A percentile compares a stretch with the other conserved stretches of the same genome.
Conservation (phyloP, 345 rosid genomes). For the Sisymbrium irio region DNA sequence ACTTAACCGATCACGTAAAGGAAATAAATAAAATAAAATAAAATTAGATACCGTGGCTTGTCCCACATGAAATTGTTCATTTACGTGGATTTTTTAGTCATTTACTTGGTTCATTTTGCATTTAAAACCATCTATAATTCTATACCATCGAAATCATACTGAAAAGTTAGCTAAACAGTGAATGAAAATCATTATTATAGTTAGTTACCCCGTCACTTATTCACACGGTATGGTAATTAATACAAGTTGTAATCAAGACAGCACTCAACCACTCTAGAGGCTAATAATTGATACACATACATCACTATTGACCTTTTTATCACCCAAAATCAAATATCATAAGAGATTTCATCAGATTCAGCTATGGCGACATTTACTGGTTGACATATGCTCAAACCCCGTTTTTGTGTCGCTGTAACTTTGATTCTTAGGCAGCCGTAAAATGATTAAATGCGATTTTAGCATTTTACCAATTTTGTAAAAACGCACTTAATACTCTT, state of each 20-base stretch:
- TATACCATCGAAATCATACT: too few relatives aligned
- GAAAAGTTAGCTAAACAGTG: not conserved
- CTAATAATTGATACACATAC: not conserved
- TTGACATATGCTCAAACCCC: not conserved
- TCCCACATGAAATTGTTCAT: conserved; percentile 17
- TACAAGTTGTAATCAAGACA: conserved; percentile 8
- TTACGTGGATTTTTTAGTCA: not conserved
- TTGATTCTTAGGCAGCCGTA: not conserved
- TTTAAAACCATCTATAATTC: conserved; percentile 15
- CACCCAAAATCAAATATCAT: not conserved
- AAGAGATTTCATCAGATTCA: not conserved
- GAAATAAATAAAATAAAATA: not conserved
- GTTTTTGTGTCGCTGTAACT: not conserved
- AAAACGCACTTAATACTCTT: not conserved
- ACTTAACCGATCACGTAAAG: not conserved
- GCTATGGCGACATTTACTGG: not conserved
- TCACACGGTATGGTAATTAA: conserved; percentile 14
- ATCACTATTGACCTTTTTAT: too few relatives aligned
- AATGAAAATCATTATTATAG: conserved; percentile 16
- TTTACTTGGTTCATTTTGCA: conserved; percentile 16
- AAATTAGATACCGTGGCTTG: conserved; percentile 11
- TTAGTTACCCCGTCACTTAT: conserved; percentile 23
- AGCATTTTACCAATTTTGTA: not conserved
- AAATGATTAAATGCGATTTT: not conserved
- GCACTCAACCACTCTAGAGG: conserved; percentile 14